Conservation (phyloP, 2,329 filamentous ascomycete genomes). For the Apiospora saccharicola region DNA sequence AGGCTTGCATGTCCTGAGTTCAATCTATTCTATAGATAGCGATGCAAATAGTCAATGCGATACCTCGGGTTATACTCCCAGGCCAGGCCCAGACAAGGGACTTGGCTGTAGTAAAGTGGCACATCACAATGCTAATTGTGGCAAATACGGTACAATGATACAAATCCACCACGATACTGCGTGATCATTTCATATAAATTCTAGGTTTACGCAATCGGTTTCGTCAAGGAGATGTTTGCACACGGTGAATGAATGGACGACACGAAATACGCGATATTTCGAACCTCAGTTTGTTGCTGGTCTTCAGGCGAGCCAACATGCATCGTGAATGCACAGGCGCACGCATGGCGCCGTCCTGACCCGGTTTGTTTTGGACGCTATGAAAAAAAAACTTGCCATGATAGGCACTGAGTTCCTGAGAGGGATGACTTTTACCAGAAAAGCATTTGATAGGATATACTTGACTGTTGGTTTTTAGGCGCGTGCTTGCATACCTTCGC, state of each 20-base stretch:
- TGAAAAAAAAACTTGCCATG: not conserved
- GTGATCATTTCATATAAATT: not conserved
- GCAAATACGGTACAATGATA: constrained; percentile 4
- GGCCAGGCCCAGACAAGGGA: not conserved
- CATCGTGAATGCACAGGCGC: not conserved
- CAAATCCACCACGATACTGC: not conserved
- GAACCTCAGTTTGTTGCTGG: not conserved
- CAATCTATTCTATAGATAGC: not conserved
- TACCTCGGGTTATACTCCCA: not conserved
- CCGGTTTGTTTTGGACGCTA: not conserved
- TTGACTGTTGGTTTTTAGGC: not conserved
- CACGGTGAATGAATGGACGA: not conserved
- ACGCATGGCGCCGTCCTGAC: not conserved
- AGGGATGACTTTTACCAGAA: not conserved
- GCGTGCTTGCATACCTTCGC: not conserved
- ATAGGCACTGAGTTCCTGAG: not conserved
- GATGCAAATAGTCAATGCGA: not conserved
- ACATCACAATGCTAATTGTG: constrained; percentile 1
- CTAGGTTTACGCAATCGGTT: not conserved
- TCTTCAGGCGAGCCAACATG: not conserved
- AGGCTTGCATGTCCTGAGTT: not conserved
- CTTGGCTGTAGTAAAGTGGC: not conserved
- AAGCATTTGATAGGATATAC: constrained; percentile 6
- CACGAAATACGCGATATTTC: not conserved
- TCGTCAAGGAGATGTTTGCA: not conserved